Base-by-base conservation (phyloP, 1,284 basidiomycete genomes). In the Microbotryum intermedium region DNA sequence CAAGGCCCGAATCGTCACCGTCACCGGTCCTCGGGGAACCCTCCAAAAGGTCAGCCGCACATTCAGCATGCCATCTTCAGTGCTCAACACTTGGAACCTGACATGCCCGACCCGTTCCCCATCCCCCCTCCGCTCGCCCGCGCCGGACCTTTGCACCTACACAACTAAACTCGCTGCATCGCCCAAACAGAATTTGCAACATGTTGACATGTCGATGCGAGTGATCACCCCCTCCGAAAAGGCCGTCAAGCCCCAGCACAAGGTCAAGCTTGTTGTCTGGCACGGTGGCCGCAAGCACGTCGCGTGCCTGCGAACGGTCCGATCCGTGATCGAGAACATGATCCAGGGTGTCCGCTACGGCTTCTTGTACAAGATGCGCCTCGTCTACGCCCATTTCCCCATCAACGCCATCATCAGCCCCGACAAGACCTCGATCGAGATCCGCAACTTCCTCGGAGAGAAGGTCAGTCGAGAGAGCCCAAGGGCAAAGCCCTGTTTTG, bases 371-470 rank as follows among this genome's bases (percentile, higher is more conserved):
- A 98, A 98, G 87, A 94, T 97, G 91, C 88, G 76, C 57, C 71
- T 93, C 44, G 95, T 98, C 62, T 99, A 98, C 76, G 95, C 95
- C 74, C 95, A 99, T 83, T 99, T 99, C 83, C 95, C 95, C 69
- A 97, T 99, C 83, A 98, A 99, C 83, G 87, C 90, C 76, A 97
- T 98, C 77, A 91, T 97, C 74, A 85, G 88, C 76, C 86, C 88
- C 49, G 79, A 79, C 71, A 90, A 90, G 61, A 75, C 76, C 58
- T 80, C 85, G 57, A 78, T 97, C 62, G 94, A 98, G 79, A 98
- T 99, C 80, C 87, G 97, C 73, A 98, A 98, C 82, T 98, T 97
- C 82, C 50, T 57, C 55, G 76, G 77, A 60, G 77, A 77, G 74
- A 78, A 94, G 89, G 34, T 39, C 34, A 5, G 34, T 39, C n/a